Base-by-base conservation (phyloP, 495 filamentous ascomycete genomes). In the Acidomyces sp. region DNA sequence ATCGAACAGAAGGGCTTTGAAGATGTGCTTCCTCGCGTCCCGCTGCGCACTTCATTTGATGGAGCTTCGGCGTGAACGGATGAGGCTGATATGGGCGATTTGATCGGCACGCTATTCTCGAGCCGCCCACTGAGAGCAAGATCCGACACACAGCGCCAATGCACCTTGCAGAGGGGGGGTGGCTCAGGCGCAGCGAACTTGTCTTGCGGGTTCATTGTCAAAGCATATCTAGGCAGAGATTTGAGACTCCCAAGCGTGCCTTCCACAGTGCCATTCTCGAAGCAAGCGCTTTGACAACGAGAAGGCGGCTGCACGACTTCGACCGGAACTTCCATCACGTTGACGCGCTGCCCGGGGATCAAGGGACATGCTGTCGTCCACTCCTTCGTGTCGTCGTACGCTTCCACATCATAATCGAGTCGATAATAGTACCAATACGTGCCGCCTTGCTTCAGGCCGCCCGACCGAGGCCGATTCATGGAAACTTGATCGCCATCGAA, bases 401-500 rank as follows among this genome's bases (percentile, higher is more conserved):
- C 69, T 58, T 93, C 84, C 31, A 74, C 62, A 28, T 80, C 73
- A 37, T 77, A 75, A 58, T 93, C 76, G 27, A 93, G 53, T 51
- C 81, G 68, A 55, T 92, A 94, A 62, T 86, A 93, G 64, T 92
- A 94, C 72, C 86, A 93, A 61, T 93, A 93, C 6, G 75, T 85
- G n/a, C 76, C 75, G 20, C 85, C 86, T 82, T 90, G 90, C 59
- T 81, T 90, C 41, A 94, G 67, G 17, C 79, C 86, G 21, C 85
- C 86, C 23, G 70, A 69, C 39, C 85, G 73, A 52, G 74, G 75
- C 29, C 67, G 60, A 10, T 39, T 59, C 61, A 31, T 64, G 61
- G 30, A 66, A 59, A n/a, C 49, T 34, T 11, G 65, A 54, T 80
- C 70, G 16, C 84, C 85, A 56, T 93, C 86, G 46, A 77, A 82